Evolutionary conservation across 2,329 filamentous ascomycete genomes (phyloP), one percentile per base, ranked within the genome.

Genomic region (Penicillium polonicum): DNA sequence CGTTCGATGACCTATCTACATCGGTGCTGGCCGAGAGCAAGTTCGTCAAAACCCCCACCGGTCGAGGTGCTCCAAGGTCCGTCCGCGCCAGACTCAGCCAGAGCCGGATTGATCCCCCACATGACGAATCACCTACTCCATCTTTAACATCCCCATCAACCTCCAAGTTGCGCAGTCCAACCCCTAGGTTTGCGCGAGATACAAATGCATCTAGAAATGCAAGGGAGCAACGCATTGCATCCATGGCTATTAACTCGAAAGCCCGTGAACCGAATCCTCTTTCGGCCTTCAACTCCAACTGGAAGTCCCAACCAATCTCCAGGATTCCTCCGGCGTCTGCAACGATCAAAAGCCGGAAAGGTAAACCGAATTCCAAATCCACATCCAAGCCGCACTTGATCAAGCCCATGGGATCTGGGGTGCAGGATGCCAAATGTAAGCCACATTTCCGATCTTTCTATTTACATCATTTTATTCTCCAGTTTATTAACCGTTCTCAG

Each of bases 1-100:
- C 84, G 2, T 97, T 99, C 72, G 94, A 99, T 72, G 94, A 99
- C 74, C 79, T 99, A 55, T 93, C 93, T 1, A 97, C 92, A 0
- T 97, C 92, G 17, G 86, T 83, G 13, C 85, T 88, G 59, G 83
- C 86, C 15, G 94, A 99, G 75, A 91, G 87, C 61, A 89, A 86
- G 67, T 99, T 86, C 69, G 81, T 92, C 60, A 95, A 92, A 73
- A 86, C 89, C 66, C 92, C 94, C 3, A 80, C 88, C 39, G 85
- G 84, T 46, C 83, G 84, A 53, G 87, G 88, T 21, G 84, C 83
- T 44, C 85, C 88, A 27, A 91, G 88, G 74, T 83, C 85, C 36
- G 69, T 84, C 39, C 78, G 81, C 42, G 78, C 75, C 59, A 81
- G 79, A 60, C 72, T 83, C 43, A 81, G 82, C 62, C 78, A 77